Conservation (phyloP, 176 grass and related monocot species). For the Tuctoria greenei region DNA sequence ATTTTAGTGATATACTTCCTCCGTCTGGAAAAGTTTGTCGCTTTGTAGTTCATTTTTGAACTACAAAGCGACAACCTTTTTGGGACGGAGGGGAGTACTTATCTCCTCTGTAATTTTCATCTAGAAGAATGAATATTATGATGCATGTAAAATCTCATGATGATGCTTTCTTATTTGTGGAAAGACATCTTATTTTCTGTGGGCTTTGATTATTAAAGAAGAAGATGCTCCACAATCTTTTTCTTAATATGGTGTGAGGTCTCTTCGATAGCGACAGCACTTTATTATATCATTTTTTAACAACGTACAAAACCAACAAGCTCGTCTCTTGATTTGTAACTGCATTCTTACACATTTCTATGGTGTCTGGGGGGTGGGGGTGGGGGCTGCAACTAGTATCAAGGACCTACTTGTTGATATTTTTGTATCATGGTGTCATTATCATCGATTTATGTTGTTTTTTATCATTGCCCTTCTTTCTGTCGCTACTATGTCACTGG, state of each 20-base stretch:
- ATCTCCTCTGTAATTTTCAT: slow-evolving; percentile 24
- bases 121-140: slow-evolving; percentile 31
- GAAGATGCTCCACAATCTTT: slow-evolving; percentile 17
- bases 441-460: neutral
- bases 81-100: too few species aligned
- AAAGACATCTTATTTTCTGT: slow-evolving; percentile 17
- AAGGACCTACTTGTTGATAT: neutral
- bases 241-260: slow-evolving; percentile 40
- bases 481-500: neutral
- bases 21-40: too few species aligned
- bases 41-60: too few species aligned
- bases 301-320: slow-evolving; percentile 9
- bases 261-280: slow-evolving; percentile 15
- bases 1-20: neutral
- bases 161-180: slow-evolving; percentile 8
- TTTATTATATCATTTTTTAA: slow-evolving; percentile 6
- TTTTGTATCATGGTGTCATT: neutral
- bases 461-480: neutral
- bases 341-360: too few species aligned
- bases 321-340: neutral
- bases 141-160: neutral
- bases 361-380: too few species aligned
- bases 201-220: slow-evolving; percentile 10
- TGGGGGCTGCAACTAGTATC: too few species aligned
- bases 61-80: too few species aligned